Evolutionary conservation across 2,329 filamentous ascomycete species (phyloP).

Genomic region (Penicillium sp.): DNA sequence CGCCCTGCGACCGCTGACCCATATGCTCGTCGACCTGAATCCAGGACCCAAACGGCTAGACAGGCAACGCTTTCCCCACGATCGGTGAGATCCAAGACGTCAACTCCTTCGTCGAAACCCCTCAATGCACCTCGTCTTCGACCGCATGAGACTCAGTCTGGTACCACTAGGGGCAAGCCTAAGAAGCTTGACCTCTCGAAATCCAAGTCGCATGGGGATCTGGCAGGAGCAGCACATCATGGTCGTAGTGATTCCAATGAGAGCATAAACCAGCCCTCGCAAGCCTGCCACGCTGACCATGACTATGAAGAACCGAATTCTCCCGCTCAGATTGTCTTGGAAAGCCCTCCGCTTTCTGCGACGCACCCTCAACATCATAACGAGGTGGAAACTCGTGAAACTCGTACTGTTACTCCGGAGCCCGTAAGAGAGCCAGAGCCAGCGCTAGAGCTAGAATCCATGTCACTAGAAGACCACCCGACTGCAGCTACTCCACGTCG

Average conservation of each 20-base stretch:
- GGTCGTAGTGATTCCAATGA: constrained; percentile 26
- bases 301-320: constrained; percentile 57
- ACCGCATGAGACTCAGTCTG: constrained; percentile 33
- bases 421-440: constrained; percentile 13
- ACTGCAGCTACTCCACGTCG: constrained; percentile 3
- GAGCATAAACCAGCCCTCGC: constrained; percentile 13
- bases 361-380: constrained; percentile 9
- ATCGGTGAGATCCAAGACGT: constrained; percentile 28
- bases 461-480: constrained; percentile 9
- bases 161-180: constrained; percentile 33
- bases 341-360: constrained; percentile 21
- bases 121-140: constrained; percentile 32
- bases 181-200: constrained; percentile 35
- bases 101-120: constrained; percentile 33
- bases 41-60: constrained; percentile 29
- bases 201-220: constrained; percentile 28
- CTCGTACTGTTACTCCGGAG: constrained; percentile 7
- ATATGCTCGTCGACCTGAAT: constrained; percentile 46
- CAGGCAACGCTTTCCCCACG: constrained; percentile 22
- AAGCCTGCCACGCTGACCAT: constrained; percentile 9
- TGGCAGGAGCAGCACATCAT: constrained; percentile 32
- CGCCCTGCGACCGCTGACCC: constrained; percentile 38
- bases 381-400: constrained; percentile 1
- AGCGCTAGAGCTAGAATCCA: not conserved
- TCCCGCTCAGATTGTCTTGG: constrained; percentile 19